phyloP scores from a whole-genome alignment of 108 stramenopile genomes.

The Schizochytrium sp. region DNA sequence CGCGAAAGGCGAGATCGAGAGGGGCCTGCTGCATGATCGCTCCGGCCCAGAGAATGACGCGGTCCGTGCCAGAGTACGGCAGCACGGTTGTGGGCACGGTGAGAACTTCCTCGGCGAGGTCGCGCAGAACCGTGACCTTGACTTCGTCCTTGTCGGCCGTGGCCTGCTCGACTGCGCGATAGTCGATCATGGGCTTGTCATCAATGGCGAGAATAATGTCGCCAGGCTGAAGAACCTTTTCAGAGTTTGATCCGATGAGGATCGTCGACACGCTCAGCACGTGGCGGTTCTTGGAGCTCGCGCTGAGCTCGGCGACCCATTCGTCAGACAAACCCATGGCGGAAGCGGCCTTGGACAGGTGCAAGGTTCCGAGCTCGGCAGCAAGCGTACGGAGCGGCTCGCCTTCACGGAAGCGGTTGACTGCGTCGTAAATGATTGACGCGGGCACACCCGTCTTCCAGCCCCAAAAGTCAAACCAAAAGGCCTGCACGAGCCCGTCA shows the following conservation, averaged over 20 bases:
- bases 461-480: slow-evolving; percentile 1
- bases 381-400: not conserved
- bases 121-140: not conserved
- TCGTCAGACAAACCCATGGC: not conserved
- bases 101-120: not conserved
- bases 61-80: not conserved
- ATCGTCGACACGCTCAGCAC: not conserved
- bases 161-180: not conserved
- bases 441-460: not conserved
- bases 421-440: not conserved
- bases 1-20: not conserved
- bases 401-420: not conserved
- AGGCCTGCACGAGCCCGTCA: not conserved
- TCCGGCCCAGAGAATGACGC: not conserved
- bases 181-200: not conserved
- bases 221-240: not conserved
- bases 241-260: not conserved
- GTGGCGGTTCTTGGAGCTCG: not conserved
- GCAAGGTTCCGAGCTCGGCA: not conserved
- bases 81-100: not conserved
- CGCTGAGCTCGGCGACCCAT: not conserved
- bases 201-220: slow-evolving; percentile 4
- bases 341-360: not conserved
- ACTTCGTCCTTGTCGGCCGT: not conserved
- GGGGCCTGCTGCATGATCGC: not conserved